Percentiles rank a stretch among this genome's conserved stretches.
These are phyloP conservation scores for Wickerhamiella cacticola DNA, from an alignment of 805 yeast species.

Conservation along the genomic window DNA sequence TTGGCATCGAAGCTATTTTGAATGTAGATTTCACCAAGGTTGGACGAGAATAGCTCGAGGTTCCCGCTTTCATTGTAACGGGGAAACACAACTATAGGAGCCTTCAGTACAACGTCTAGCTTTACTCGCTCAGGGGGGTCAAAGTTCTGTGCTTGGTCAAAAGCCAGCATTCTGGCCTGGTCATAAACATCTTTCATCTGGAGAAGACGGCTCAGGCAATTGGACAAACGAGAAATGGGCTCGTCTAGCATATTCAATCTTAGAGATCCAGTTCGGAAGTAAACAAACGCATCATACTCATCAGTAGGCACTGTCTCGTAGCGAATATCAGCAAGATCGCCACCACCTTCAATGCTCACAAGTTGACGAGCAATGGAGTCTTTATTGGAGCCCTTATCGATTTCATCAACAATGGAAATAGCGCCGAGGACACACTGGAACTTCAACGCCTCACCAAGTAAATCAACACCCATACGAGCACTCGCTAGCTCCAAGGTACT, in stretches of 20 bases:
- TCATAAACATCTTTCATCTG: conserved; percentile 86
- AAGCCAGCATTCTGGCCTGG: conserved; percentile 75
- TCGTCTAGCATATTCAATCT: conserved; percentile 70
- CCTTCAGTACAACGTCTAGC: conserved; percentile 57
- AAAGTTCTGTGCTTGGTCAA: conserved; percentile 62
- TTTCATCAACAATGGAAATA: conserved; percentile 62
- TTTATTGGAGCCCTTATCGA: conserved; percentile 43
- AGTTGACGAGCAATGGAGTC: conserved; percentile 52
- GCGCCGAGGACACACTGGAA: conserved; percentile 67
- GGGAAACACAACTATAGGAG: conserved; percentile 81
- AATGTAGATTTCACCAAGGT: conserved; percentile 73
- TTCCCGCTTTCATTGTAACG: conserved; percentile 31
- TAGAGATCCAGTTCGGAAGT: conserved; percentile 63
- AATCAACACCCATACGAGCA: conserved; percentile 52
- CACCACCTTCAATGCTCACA: conserved; percentile 73
- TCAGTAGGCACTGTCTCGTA: conserved; percentile 51
- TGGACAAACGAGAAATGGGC: conserved; percentile 55
- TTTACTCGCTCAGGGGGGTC: conserved; percentile 49
- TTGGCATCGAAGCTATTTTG: conserved; percentile 41
- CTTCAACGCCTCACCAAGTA: conserved; percentile 69
- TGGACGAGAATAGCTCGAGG: conserved; percentile 48
- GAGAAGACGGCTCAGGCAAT: conserved; percentile 60
- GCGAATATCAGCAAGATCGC: conserved; percentile 63
- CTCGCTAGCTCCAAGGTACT: conserved; percentile 68
- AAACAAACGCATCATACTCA: conserved; percentile 44